Conservation (phyloP, 2,329 filamentous ascomycete species). For the Cadophora luteo-olivacea region DNA sequence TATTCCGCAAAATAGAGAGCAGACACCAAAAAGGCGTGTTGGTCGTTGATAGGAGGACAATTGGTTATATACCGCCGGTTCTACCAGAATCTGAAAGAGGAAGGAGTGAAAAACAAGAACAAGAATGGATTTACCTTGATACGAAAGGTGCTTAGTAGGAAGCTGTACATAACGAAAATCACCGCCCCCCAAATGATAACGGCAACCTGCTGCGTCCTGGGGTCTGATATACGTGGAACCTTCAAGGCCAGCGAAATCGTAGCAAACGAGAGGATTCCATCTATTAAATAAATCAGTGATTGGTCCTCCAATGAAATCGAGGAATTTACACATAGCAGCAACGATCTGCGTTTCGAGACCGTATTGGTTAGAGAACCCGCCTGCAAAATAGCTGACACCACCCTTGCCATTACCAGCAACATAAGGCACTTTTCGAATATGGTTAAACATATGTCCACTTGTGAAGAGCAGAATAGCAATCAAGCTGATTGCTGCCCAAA, state of each 20-base stretch:
- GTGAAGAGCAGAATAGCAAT: constrained; percentile 92
- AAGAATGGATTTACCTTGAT: constrained; percentile 61
- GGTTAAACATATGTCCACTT: constrained; percentile 99
- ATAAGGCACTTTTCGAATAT: constrained; percentile 95
- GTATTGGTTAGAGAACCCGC: constrained; percentile 91
- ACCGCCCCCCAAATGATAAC: constrained; percentile 81
- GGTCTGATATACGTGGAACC: constrained; percentile 84
- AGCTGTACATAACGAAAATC: constrained; percentile 87
- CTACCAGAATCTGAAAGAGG: not conserved
- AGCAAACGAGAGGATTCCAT: constrained; percentile 84
- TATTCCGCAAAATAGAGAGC: not conserved
- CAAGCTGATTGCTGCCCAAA: constrained; percentile 91
- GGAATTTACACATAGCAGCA: constrained; percentile 84
- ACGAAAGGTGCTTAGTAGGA: constrained; percentile 91
- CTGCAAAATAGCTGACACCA: constrained; percentile 87
- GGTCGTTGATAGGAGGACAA: no score
- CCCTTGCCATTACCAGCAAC: constrained; percentile 84
- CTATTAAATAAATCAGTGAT: constrained; percentile 49
- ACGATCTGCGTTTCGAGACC: constrained; percentile 96
- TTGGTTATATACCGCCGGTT: not conserved
- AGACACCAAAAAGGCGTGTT: no score
- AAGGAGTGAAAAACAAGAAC: no score
- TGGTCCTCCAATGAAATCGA: not conserved
- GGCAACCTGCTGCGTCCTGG: constrained; percentile 78
- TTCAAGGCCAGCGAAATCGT: constrained; percentile 91